phyloP scores from a whole-genome alignment of 169 alveolate species.

The Hepatocystis sp. region DNA sequence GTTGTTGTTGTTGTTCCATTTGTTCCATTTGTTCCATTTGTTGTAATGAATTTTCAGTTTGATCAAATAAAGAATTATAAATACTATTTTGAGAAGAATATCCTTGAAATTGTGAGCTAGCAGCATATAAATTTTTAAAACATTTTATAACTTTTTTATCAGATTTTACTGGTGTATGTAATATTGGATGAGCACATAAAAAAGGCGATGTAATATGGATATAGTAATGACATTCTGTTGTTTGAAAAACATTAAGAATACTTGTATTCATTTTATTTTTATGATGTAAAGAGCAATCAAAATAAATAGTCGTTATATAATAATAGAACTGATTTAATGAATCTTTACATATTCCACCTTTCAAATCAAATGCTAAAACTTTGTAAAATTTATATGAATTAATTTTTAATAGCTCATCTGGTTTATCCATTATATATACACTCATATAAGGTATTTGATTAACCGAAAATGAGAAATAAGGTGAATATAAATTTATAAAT shows the following conservation, averaged over 20 bases:
- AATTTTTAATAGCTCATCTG: constrained; percentile 50
- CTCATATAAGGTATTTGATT: constrained; percentile 48
- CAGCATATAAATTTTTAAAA: constrained; percentile 58
- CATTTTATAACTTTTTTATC: constrained; percentile 41
- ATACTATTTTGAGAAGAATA: not conserved
- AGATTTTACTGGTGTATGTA: constrained; percentile 33
- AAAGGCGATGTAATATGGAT: constrained; percentile 61
- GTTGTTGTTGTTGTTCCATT: too few relatives aligned
- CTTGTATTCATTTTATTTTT: constrained; percentile 48
- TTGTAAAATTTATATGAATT: constrained; percentile 47
- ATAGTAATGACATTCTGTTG: constrained; percentile 75
- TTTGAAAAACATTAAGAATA: constrained; percentile 34
- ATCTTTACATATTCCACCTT: constrained; percentile 64
- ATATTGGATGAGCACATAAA: constrained; percentile 68
- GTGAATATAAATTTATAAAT: too few relatives aligned
- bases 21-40: not conserved
- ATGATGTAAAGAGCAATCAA: constrained; percentile 64
- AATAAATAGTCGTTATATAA: constrained; percentile 58
- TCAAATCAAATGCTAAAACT: constrained; percentile 63
- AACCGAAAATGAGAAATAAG: constrained; percentile 13
- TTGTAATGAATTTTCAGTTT: not conserved
- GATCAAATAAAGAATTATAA: not conserved
- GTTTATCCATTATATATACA: constrained; percentile 59
- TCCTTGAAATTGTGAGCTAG: constrained; percentile 34
- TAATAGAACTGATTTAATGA: constrained; percentile 49